Evolutionary conservation across 352 stramenopile genomes (phyloP).

Genomic region (Globisporangium sylvaticum): DNA sequence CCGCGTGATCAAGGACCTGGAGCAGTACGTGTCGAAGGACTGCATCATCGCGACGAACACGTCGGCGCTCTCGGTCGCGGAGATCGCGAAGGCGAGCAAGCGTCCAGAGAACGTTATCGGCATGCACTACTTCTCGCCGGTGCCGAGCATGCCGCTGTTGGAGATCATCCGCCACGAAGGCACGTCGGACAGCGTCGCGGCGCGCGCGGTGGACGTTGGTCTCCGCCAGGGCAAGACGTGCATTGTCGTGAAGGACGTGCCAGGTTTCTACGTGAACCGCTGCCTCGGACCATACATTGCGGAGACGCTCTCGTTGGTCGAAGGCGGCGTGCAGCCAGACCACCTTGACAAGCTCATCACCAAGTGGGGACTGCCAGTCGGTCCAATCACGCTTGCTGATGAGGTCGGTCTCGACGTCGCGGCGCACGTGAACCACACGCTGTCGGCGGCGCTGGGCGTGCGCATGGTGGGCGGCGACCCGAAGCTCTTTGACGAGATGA

Average conservation of each 20-base stretch:
- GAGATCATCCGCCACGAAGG: conserved; percentile 97
- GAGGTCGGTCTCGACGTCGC: conserved; percentile 97
- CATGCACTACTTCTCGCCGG: conserved; percentile 99
- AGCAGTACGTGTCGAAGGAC: conserved; percentile 90
- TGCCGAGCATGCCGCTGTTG: conserved; percentile 96
- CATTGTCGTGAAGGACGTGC: conserved; percentile 98
- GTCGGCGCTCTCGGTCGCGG: conserved; percentile 93
- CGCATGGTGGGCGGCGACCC: conserved; percentile 92
- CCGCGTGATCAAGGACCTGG: conserved; percentile 92
- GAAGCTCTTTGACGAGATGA: conserved; percentile 94
- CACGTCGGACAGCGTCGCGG: conserved; percentile 86
- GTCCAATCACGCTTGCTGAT: conserved; percentile 95
- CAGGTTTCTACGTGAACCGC: conserved; percentile 99
- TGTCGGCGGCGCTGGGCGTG: conserved; percentile 93
- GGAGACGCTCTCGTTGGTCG: conserved; percentile 89
- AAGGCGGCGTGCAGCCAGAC: conserved; percentile 91
- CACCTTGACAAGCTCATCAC: conserved; percentile 94
- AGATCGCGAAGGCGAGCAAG: conserved; percentile 89
- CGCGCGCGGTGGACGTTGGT: conserved; percentile 93
- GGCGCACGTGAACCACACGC: conserved; percentile 90
- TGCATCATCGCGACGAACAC: conserved; percentile 98
- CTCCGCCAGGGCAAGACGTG: conserved; percentile 97
- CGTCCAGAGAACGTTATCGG: conserved; percentile 92
- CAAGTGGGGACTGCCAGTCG: conserved; percentile 96
- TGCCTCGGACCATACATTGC: conserved; percentile 95